Conservation (phyloP, 2,329 filamentous ascomycete genomes). For the Eutypella sp. region DNA sequence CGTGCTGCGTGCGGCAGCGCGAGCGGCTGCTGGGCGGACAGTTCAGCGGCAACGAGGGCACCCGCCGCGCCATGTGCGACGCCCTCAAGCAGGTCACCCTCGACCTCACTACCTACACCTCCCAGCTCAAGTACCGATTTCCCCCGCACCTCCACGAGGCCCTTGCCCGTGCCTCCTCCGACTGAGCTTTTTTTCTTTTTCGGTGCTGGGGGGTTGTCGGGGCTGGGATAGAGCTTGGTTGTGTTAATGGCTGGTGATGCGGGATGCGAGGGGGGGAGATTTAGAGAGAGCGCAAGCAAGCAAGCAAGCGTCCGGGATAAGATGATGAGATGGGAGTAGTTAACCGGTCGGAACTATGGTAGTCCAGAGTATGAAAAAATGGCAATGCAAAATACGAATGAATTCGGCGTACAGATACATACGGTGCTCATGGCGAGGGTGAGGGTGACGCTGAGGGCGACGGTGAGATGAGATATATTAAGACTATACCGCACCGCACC, state of each 20-base stretch:
- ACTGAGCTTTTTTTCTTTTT: conserved; percentile 32
- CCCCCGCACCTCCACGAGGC: conserved; percentile 84
- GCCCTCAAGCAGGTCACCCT: conserved; percentile 75
- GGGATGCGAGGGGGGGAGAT: not conserved
- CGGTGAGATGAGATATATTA: too few relatives aligned
- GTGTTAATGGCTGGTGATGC: not conserved
- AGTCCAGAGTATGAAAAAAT: too few relatives aligned
- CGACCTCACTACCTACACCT: conserved; percentile 91
- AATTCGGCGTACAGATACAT: too few relatives aligned
- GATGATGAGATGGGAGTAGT: too few relatives aligned
- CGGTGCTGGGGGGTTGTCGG: too few relatives aligned
- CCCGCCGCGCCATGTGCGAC: conserved; percentile 58
- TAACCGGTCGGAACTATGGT: too few relatives aligned
- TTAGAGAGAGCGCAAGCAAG: not conserved
- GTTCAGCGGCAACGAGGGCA: conserved; percentile 69
- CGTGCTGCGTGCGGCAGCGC: conserved; percentile 75
- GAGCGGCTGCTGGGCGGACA: conserved; percentile 64
- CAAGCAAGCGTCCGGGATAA: too few relatives aligned
- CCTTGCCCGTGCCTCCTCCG: conserved; percentile 73
- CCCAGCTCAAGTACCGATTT: conserved; percentile 85
- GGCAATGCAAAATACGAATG: too few relatives aligned
- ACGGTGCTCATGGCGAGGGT: too few relatives aligned
- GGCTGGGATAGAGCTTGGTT: too few relatives aligned
- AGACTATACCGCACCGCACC: too few relatives aligned
- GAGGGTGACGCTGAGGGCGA: too few relatives aligned